Evolutionary conservation across 2,329 filamentous ascomycete species (phyloP), one percentile per base, ranked within the genome.

Genomic region (Diaporthe sp.): DNA sequence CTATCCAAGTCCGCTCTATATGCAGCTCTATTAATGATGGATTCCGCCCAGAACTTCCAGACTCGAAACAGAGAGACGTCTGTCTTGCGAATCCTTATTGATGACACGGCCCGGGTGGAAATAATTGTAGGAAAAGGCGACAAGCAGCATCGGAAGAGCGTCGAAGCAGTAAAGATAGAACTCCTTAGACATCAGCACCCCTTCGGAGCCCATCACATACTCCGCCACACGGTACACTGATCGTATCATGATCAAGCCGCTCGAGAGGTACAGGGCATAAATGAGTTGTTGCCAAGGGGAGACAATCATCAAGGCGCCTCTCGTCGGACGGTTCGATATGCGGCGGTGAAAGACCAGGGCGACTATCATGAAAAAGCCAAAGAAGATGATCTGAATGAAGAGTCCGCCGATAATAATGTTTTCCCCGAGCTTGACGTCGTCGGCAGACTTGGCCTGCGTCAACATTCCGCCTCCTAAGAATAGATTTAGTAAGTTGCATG

Each of bases 371-470:
- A 72, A 72, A 17, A 72, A 72, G 4, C 69, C 69, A 7, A 72
- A 72, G 69, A 72, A 72, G 55, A 72, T 19, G 25, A 72, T 72
- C 28, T 72, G 69, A 15, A 72, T 72, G 34, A 55, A 39, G 69
- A 72, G 69, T 7, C 69, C 69, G 55, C 55, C 69, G 42, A 72
- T 49, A 9, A 72, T 72, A 39, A 72, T 72, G 28, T 72, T 72
- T 15, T 72, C 51, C 13, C 55, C 69, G 2, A 3, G 10, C 53
- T 72, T 72, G 22, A 49, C 51, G 37, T 61, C 55, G 57, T 72
- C 69, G 31, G 42, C 22, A 15, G 55, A 44, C 28, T 72, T 72
- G 13, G 51, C 55, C 17, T 72, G 53, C 25, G 69, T 49, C n/a
- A 72, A 39, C 53, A 72, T 72, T 13, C 69, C 69, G 34, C 69